phyloP scores from a whole-genome alignment of 2,329 filamentous ascomycete genomes.

The Apiospora aurea region DNA sequence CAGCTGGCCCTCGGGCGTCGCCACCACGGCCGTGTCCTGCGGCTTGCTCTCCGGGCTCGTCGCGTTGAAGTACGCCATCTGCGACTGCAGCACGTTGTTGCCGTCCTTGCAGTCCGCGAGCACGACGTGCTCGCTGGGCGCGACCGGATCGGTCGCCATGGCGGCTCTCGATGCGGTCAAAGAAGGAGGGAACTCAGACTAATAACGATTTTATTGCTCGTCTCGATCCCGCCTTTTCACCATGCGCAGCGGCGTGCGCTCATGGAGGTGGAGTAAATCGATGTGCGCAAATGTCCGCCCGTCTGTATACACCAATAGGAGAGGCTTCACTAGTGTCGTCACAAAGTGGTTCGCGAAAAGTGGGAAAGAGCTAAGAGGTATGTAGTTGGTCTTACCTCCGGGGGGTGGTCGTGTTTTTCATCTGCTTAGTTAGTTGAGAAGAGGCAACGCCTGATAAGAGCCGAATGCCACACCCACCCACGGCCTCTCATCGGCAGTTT shows the following conservation, averaged over 20 bases:
- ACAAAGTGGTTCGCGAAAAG: not conserved
- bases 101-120: slow-evolving; percentile 38
- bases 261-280: not conserved
- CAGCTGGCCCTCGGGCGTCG: slow-evolving; percentile 33
- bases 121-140: slow-evolving; percentile 34
- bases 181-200: not conserved
- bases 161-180: no score
- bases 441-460: not conserved
- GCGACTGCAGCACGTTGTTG: slow-evolving; percentile 34
- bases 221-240: not conserved
- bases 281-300: no score
- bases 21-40: slow-evolving; percentile 36
- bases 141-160: not conserved
- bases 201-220: not conserved
- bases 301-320: no score
- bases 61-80: slow-evolving; percentile 40
- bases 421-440: not conserved
- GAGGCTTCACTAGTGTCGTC: not conserved
- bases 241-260: not conserved
- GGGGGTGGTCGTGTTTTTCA: not conserved
- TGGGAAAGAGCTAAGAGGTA: not conserved
- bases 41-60: slow-evolving; percentile 29
- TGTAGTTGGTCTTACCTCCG: not conserved
- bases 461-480: not conserved
- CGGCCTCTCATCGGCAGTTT: not conserved